These are phyloP conservation scores for Favolaschia claudopus DNA, from an alignment of 768 basidiomycete species.

Conservation along the genomic window DNA sequence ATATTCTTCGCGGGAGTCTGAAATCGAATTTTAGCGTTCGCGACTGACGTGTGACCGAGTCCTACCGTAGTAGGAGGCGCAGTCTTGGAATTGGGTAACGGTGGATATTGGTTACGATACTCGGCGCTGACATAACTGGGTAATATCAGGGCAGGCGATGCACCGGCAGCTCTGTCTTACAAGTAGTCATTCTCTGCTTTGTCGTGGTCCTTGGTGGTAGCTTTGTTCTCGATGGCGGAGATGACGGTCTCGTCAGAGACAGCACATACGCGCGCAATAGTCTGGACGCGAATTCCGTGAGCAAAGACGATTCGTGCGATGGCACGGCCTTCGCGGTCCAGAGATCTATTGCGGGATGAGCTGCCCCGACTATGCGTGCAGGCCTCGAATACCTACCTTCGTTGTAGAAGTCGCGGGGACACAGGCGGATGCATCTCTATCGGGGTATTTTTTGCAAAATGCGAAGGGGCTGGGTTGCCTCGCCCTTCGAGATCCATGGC, in stretches of 20 bases:
- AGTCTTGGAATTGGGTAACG: neutral
- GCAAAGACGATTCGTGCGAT: conserved; percentile 17
- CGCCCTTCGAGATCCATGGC: conserved; percentile 18
- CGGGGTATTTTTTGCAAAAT: conserved; percentile 6
- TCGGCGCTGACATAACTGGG: conserved; percentile 11
- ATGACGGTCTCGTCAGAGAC: conserved; percentile 15
- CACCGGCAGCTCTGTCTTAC: neutral
- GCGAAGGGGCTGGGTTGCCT: conserved; percentile 5
- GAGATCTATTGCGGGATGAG: neutral
- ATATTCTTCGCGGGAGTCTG: too few relatives aligned
- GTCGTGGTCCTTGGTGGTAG: neutral
- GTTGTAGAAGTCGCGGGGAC: conserved; percentile 3
- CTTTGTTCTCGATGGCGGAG: conserved; percentile 8
- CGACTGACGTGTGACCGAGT: too few relatives aligned
- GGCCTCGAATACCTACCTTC: neutral
- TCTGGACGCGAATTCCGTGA: neutral
- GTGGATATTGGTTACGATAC: conserved; percentile 4
- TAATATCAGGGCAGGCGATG: neutral
- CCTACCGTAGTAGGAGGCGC: neutral
- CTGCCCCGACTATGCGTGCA: neutral
- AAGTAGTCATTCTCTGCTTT: conserved; percentile 12
- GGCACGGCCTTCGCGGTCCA: conserved; percentile 15
- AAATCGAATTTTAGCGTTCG: neutral
- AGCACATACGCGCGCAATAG: conserved; percentile 3
- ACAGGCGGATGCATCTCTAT: conserved; percentile 1